phyloP scores from a whole-genome alignment of 371 early-diverging fungal species.

The Nematocida homosporus region DNA sequence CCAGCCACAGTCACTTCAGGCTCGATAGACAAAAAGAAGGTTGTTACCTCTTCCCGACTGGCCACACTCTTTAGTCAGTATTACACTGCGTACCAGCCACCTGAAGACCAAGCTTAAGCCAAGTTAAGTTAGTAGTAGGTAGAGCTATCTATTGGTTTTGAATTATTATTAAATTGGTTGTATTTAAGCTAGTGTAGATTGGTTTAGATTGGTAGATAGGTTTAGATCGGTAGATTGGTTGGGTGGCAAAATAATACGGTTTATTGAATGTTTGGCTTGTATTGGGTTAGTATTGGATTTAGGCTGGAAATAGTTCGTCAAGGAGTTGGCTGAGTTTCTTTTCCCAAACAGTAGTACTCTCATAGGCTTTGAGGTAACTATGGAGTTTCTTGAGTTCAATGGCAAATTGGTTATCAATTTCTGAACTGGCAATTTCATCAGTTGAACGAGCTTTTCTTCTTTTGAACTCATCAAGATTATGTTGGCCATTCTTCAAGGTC shows the following conservation, averaged over 20 bases:
- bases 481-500: not conserved
- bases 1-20: too few species aligned
- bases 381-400: not conserved
- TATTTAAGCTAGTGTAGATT: too few species aligned
- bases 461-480: not conserved
- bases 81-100: constrained; percentile 17
- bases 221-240: too few species aligned
- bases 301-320: constrained; percentile 8
- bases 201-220: too few species aligned
- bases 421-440: not conserved
- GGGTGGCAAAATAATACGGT: too few species aligned
- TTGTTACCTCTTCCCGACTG: not conserved
- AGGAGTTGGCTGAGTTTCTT: not conserved
- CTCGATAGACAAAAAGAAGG: constrained; percentile 26
- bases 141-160: too few species aligned
- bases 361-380: not conserved
- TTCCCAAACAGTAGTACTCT: not conserved
- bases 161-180: too few species aligned
- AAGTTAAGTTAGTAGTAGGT: too few species aligned
- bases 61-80: constrained; percentile 32
- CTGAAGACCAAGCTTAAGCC: not conserved
- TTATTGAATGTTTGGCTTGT: too few species aligned
- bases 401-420: not conserved
- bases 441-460: not conserved
- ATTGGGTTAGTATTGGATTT: too few species aligned